Percentiles rank a stretch among this genome's conserved stretches.
phyloP scores from a whole-genome alignment of 176 grass and related monocot species.

The Melocanna baccifera region DNA sequence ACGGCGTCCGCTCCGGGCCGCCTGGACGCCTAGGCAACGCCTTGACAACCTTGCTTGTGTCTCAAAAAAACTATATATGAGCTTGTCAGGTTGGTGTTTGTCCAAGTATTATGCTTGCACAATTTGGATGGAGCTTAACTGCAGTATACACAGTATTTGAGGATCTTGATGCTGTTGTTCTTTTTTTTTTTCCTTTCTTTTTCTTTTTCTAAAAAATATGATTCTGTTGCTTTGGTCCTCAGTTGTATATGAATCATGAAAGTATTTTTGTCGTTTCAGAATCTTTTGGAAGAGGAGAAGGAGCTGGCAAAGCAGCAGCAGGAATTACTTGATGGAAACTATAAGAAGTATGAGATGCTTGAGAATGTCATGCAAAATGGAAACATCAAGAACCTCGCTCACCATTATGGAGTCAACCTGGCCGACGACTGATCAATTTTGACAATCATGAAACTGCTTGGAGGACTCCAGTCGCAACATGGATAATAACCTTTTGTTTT shows the following conservation, averaged over 20 bases:
- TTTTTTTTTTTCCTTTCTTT: too few species aligned
- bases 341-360: conserved; percentile 49
- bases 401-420: conserved; percentile 43
- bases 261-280: conserved; percentile 24
- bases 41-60: too few species aligned
- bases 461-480: not conserved
- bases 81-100: not conserved
- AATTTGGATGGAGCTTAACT: not conserved
- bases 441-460: not conserved
- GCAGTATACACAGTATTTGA: not conserved
- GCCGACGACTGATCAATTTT: conserved; percentile 25
- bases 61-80: not conserved
- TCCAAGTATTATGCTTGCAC: not conserved
- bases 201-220: not conserved
- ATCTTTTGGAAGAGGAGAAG: conserved; percentile 55
- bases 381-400: conserved; percentile 29
- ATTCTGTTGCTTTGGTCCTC: not conserved
- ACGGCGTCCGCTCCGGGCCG: too few species aligned
- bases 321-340: conserved; percentile 37
- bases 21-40: too few species aligned
- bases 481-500: not conserved
- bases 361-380: conserved; percentile 38
- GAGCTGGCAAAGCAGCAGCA: conserved; percentile 49
- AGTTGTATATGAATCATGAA: not conserved
- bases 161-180: conserved; percentile 5